phyloP scores from a whole-genome alignment of 2,329 filamentous ascomycete species.

The Pseudogymnoascus sp. region DNA sequence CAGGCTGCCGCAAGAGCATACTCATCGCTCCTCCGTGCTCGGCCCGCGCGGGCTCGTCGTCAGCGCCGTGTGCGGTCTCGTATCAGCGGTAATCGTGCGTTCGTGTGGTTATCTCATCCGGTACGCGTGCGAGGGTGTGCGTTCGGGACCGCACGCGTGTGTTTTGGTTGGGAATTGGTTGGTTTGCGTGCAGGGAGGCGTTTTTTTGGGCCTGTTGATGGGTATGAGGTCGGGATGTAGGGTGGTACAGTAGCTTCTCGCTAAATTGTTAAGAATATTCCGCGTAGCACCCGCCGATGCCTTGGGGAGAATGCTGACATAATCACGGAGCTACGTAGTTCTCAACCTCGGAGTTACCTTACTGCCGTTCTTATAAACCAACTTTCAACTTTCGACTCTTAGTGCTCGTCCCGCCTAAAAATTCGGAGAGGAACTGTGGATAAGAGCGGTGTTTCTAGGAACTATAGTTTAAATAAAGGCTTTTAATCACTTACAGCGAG shows the following conservation, averaged over 20 bases:
- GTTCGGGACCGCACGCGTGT: not conserved
- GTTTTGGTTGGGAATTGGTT: not conserved
- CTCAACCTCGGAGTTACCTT: not conserved
- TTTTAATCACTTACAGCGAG: not conserved
- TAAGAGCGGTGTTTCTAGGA: not conserved
- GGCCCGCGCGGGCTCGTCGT: conserved; percentile 4
- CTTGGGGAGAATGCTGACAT: not conserved
- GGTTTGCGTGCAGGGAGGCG: not conserved
- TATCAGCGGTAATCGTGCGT: not conserved
- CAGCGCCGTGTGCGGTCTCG: not conserved
- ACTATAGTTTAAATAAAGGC: not conserved
- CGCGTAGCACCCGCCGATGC: not conserved
- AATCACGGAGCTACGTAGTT: not conserved
- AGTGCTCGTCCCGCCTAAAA: not conserved
- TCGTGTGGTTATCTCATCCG: not conserved
- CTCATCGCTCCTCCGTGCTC: conserved; percentile 8
- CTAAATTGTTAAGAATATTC: conserved; percentile 1
- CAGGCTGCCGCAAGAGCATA: not conserved
- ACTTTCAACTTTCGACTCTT: not conserved
- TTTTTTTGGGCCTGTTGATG: not conserved
- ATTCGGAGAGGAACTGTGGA: not conserved
- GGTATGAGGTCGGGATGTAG: not conserved
- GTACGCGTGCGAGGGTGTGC: not conserved
- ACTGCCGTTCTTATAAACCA: not conserved
- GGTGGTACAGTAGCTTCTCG: not conserved